Evolutionary conservation across 2,329 filamentous ascomycete genomes (phyloP).

Genomic region (Fusarium tjaetaba): DNA sequence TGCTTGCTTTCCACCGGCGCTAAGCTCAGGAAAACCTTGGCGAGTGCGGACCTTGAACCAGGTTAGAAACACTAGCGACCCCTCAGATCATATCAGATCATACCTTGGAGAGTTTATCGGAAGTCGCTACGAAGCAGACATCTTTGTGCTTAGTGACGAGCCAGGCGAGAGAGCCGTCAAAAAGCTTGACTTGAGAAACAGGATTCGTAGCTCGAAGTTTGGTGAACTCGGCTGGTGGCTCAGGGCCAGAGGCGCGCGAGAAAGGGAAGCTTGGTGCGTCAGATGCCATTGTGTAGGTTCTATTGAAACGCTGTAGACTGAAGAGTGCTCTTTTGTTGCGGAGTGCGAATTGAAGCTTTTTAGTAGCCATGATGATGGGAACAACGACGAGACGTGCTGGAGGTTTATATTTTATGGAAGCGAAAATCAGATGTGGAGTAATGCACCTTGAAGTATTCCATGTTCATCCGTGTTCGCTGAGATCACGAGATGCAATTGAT

Average conservation of each 20-base stretch:
- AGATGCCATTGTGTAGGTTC: neutral
- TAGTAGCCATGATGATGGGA: neutral
- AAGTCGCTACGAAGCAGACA: conserved; percentile 56
- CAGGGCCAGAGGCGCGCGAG: conserved; percentile 34
- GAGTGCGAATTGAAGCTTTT: neutral
- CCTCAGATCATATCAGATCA: neutral
- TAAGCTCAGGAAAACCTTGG: conserved; percentile 59
- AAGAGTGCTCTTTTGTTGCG: neutral
- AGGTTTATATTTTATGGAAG: neutral
- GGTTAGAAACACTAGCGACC: no score
- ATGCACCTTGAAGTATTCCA: neutral
- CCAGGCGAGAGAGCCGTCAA: conserved; percentile 59
- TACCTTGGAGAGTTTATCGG: conserved; percentile 59
- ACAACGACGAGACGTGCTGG: neutral
- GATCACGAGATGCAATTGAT: conserved; percentile 16
- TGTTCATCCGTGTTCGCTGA: neutral
- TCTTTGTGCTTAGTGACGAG: conserved; percentile 59
- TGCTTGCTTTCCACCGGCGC: conserved; percentile 57
- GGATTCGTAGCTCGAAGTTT: conserved; percentile 54
- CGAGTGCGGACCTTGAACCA: conserved; percentile 49
- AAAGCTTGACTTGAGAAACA: conserved; percentile 57
- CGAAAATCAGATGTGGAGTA: neutral
- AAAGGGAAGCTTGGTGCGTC: conserved; percentile 33
- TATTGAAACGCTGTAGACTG: no score
- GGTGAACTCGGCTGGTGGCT: conserved; percentile 57